Conservation (phyloP, 2,329 filamentous ascomycete genomes). For the Aurifilum marmelostoma region DNA sequence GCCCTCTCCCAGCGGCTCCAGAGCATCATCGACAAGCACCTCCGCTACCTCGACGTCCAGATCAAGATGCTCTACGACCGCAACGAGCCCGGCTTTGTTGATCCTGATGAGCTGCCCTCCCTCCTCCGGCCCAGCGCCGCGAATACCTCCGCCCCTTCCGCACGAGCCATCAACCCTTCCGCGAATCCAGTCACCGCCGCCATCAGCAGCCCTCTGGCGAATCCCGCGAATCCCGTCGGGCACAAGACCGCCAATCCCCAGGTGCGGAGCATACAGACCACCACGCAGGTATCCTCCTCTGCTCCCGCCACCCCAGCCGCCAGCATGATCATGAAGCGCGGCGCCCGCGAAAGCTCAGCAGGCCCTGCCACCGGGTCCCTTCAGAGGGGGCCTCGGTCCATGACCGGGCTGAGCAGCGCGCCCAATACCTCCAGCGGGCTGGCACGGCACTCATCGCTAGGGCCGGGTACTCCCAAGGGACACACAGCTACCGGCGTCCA, state of each 20-base stretch:
- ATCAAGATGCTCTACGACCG: conserved; percentile 65
- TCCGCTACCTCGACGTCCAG: conserved; percentile 63
- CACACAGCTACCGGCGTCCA: conserved; percentile 36
- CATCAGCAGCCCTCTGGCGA: conserved; percentile 41
- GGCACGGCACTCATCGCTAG: conserved; percentile 65
- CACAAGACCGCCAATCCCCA: conserved; percentile 50
- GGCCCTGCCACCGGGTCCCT: conserved; percentile 54
- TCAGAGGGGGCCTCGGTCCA: conserved; percentile 57
- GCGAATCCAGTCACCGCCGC: conserved; percentile 44
- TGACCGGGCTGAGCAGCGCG: conserved; percentile 49
- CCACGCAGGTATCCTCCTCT: conserved; percentile 55
- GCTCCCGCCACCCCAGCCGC: conserved; percentile 64
- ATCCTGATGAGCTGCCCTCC: conserved; percentile 66
- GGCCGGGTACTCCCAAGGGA: conserved; percentile 64
- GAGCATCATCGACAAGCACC: conserved; percentile 63
- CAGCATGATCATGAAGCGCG: conserved; percentile 61
- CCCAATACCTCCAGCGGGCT: conserved; percentile 60
- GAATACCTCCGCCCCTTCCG: conserved; percentile 49
- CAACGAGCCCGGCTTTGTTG: conserved; percentile 62
- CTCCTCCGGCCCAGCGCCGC: conserved; percentile 61
- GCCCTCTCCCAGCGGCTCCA: conserved; percentile 68
- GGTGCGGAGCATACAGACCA: conserved; percentile 53
- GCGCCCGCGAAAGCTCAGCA: conserved; percentile 60
- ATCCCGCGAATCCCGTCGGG: conserved; percentile 46
- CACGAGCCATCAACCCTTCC: conserved; percentile 48